Conservation (phyloP, 1,139 yeast genomes). For the Candida albicans region DNA sequence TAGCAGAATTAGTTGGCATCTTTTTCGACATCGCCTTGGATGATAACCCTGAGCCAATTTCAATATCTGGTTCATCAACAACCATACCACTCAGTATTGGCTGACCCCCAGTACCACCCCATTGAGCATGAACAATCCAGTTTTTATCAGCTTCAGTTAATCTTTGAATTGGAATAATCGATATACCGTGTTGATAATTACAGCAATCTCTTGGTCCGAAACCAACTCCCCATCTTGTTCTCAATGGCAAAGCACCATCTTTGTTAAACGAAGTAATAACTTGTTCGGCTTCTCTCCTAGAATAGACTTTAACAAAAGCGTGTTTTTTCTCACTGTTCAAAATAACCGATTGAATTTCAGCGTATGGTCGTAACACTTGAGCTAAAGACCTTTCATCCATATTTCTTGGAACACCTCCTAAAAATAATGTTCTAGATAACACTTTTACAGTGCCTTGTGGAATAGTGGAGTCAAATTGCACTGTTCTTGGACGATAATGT, state of each 20-base stretch:
- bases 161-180: constrained; percentile 81
- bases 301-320: constrained; percentile 94
- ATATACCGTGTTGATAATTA: constrained; percentile 87
- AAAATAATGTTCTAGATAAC: constrained; percentile 82
- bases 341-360: constrained; percentile 91
- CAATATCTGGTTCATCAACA: constrained; percentile 96
- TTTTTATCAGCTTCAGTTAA: constrained; percentile 90
- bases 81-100: constrained; percentile 81
- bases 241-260: constrained; percentile 54
- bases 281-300: constrained; percentile 89
- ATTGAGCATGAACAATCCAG: constrained; percentile 89
- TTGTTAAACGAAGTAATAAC: constrained; percentile 59
- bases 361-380: constrained; percentile 74
- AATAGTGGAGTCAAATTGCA: constrained; percentile 65
- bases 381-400: constrained; percentile 78
- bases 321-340: constrained; percentile 87
- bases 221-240: constrained; percentile 98
- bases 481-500: constrained; percentile 70
- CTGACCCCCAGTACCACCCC: constrained; percentile 96
- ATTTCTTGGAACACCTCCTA: constrained; percentile 87
- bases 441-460: constrained; percentile 86
- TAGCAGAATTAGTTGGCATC: constrained; percentile 85
- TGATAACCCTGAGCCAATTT: constrained; percentile 90
- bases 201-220: constrained; percentile 98
- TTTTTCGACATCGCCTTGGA: constrained; percentile 88